Conservation (phyloP, 2,329 filamentous ascomycete species). For the Magnaporthiopsis incrustans region DNA sequence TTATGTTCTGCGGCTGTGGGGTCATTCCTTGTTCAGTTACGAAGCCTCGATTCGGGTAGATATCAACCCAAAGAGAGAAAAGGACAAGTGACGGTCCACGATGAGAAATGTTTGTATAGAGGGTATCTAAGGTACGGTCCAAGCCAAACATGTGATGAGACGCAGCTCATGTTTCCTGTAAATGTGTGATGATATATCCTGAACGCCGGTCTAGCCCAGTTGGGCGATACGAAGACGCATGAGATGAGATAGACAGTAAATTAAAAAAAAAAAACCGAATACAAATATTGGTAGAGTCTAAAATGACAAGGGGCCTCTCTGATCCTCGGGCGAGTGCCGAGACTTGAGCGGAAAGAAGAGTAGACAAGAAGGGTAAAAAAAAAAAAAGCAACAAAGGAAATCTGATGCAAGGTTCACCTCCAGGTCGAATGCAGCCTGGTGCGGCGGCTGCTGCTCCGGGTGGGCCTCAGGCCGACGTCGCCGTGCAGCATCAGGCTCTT, state of each 20-base stretch:
- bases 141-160: no score
- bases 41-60: no score
- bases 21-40: no score
- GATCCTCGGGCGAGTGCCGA: not conserved
- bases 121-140: no score
- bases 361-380: not conserved
- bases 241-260: not conserved
- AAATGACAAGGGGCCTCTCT: no score
- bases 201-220: not conserved
- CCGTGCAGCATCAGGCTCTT: conserved; percentile 52
- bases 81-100: not conserved
- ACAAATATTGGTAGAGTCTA: not conserved
- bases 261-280: no score
- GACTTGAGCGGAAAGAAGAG: not conserved
- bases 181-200: not conserved
- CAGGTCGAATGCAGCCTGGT: conserved; percentile 46
- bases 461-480: conserved; percentile 48
- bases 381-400: not conserved
- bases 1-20: not conserved
- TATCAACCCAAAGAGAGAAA: not conserved
- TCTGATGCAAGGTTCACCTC: conserved; percentile 28
- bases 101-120: not conserved
- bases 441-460: conserved; percentile 27
- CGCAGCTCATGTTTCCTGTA: no score
- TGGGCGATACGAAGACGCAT: not conserved